Evolutionary conservation across 2,329 filamentous ascomycete genomes (phyloP), one percentile per base, ranked within the genome.

Genomic region (Diplodia sapinea): DNA sequence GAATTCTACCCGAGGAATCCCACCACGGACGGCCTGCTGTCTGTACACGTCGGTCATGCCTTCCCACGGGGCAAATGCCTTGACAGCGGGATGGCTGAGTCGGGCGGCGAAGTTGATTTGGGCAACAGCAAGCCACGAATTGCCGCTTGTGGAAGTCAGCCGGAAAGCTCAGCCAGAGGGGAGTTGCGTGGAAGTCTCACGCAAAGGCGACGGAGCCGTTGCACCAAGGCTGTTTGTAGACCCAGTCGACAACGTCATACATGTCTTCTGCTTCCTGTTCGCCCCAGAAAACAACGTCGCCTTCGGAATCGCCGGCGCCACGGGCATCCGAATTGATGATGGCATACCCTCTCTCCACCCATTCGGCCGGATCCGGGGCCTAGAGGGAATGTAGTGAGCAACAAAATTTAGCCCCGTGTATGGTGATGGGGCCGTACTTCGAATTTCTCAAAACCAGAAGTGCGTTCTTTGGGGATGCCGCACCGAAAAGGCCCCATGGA

Each of bases 141-240:
- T 83, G 0, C 82, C 82, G 0, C 65, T 56, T 59, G 31, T 2
- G 3, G 8, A 11, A n/a, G n/a, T 67, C 29, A 67, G 55, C 47
- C 8, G 1, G 12, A 26, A 8, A 13, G 8, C 12, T 7, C 17
- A 20, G 0, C 1, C 7, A 8, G 17, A 29, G 9, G 20, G 9
- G 12, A 11, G 13, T 7, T 20, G 11, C 9, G 5, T 11, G 38
- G 4, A 47, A 33, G 6, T 7, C 65, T 43, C 20, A 67, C 65
- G 79, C 79, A 73, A 83, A 76, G 7, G 78, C 80, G n/a, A 83
- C 74, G 4, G 70, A 73, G 13, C 82, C 81, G 61, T 81, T 83
- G 67, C 81, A 82, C 82, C 82, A 84, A 1, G 74, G 70, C 71
- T 80, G 75, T 33, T 76, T 71, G 0, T 81, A 80, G 47, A 82